Base-by-base conservation (phyloP, 306 rosid genomes). In the Rosa lucieae region DNA sequence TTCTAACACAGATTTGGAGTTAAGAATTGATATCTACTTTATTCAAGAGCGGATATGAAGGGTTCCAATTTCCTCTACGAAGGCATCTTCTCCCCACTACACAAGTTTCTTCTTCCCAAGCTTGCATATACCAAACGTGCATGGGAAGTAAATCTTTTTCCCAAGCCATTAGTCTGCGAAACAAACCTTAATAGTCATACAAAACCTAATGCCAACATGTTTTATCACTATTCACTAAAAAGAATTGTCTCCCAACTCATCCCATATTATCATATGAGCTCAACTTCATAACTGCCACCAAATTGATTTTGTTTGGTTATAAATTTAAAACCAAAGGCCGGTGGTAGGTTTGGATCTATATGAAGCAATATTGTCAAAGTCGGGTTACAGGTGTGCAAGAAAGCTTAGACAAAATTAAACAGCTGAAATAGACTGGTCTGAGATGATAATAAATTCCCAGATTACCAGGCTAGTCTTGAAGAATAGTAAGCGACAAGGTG, bases 331-430 rank as follows among this genome's bases (percentile, higher is more conserved):
- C 69, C 56, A 40, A 58, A 15, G 43, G 40, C 29, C 4, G 69
- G 55, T 58, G 56, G 26, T 42, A 7, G 56, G 78, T 58, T 59
- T 58, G 55, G 53, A 23, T 74, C 37, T 32, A 32, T 32, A 52
- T 18, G 59, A 35, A 73, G 10, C 18, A 10, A 32, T 14, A 17
- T 43, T 75, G 11, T 43, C 78, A 21, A 42, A 58, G 3, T 74
- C 42, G 5, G 53, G 32, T 39, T 23, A 75, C 56, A 59, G 26
- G 23, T 75, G 70, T 59, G 69, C 52, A n/a, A n/a, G 53, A 74
- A 74, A 14, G 8, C 3, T 47, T 43, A n/a, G 29, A 75, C 43
- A 4, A 7, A 43, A 9, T 43, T 11, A 58, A 43, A 5, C 55
- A 59, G 70, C 68, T 58, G 69, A 75, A 56, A 59, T 23, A 26